Evolutionary conservation across 2,329 filamentous ascomycete genomes (phyloP).

Genomic region (Ophiocordyceps australis): DNA sequence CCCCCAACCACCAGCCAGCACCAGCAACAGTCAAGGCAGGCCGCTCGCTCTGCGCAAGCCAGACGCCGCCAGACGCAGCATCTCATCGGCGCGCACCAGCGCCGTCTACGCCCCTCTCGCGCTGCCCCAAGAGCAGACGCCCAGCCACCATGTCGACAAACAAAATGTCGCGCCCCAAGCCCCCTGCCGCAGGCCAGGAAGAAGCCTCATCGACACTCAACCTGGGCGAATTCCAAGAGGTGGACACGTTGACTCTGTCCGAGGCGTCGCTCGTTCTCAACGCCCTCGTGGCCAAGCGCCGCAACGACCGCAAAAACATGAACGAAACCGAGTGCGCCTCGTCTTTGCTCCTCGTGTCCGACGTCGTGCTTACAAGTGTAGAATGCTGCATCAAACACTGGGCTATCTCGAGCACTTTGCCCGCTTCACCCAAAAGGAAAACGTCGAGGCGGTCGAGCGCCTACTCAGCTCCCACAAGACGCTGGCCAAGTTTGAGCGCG

Average conservation of each 20-base stretch:
- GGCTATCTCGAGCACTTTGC: conserved; percentile 91
- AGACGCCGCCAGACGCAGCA: too few species aligned
- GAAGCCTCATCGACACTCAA: conserved; percentile 67
- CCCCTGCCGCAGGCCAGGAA: conserved; percentile 59
- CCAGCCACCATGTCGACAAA: conserved; percentile 11
- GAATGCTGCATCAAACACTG: conserved; percentile 70
- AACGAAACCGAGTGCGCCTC: conserved; percentile 62
- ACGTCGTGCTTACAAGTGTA: conserved; percentile 13
- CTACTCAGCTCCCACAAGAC: conserved; percentile 63
- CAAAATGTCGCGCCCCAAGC: conserved; percentile 48
- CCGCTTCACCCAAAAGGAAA: conserved; percentile 88
- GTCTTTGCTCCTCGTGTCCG: background rate
- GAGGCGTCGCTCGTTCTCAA: conserved; percentile 87
- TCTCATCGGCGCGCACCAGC: background rate
- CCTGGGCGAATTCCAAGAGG: conserved; percentile 85
- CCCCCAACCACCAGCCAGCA: too few species aligned
- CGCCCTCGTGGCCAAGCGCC: conserved; percentile 66
- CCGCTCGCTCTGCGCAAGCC: background rate
- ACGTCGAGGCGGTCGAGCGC: conserved; percentile 84
- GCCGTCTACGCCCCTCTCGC: background rate
- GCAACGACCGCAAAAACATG: conserved; percentile 62
- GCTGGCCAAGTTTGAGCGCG: conserved; percentile 82
- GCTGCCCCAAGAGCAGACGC: background rate
- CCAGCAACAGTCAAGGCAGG: background rate
- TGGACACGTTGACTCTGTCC: conserved; percentile 79